phyloP scores from a whole-genome alignment of 2,329 filamentous ascomycete species.

The Helicocarpus griseus region DNA sequence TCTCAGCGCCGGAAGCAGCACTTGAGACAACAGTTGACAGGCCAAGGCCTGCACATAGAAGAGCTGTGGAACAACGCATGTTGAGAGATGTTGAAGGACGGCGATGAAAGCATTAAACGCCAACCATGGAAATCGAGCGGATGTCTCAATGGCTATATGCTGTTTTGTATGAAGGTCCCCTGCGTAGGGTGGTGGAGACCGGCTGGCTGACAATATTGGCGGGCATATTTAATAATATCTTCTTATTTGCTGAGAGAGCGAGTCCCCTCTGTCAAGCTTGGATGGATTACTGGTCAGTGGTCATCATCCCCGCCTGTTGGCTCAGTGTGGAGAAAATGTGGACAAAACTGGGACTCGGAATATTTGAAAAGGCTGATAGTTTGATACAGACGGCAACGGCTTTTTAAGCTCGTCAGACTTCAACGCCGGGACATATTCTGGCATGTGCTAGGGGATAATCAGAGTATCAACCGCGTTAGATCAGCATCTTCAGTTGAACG shows the following conservation, averaged over 20 bases:
- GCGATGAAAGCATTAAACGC: neutral
- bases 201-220: no score
- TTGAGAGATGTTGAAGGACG: no score
- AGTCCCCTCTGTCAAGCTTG: neutral
- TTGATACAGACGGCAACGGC: no score
- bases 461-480: no score
- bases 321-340: neutral
- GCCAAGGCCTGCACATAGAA: neutral
- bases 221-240: no score
- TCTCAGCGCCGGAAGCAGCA: neutral
- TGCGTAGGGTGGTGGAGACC: no score
- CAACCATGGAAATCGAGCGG: neutral
- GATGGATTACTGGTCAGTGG: neutral
- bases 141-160: neutral
- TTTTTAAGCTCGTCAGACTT: no score
- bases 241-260: no score
- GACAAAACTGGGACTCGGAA: neutral
- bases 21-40: neutral
- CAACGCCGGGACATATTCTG: neutral
- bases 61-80: neutral
- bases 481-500: no score
- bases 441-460: neutral
- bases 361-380: no score
- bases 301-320: neutral
- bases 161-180: no score